Conservation (phyloP, 23 red algal species). For the Gracilariopsis chorda region DNA sequence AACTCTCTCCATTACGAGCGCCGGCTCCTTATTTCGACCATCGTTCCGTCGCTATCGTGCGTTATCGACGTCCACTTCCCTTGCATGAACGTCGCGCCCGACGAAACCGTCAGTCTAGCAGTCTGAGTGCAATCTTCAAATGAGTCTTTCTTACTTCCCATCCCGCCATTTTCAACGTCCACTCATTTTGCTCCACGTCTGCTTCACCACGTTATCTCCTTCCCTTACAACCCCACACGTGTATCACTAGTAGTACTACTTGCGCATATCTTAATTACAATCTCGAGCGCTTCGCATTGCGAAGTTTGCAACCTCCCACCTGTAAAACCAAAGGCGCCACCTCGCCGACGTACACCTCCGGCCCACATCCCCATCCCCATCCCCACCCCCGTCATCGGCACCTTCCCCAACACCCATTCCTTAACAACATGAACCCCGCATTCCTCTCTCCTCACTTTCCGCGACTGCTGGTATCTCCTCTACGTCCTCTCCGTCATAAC, state of each 20-base stretch:
- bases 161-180: background rate
- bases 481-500: background rate
- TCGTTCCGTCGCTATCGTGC: conserved; percentile 34
- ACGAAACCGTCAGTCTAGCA: conserved; percentile 44
- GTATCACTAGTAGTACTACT: background rate
- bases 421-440: background rate
- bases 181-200: background rate
- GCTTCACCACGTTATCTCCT: background rate
- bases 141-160: background rate
- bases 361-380: background rate
- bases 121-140: conserved; percentile 55
- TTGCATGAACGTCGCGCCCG: background rate
- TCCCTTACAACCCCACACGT: background rate
- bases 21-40: conserved; percentile 16
- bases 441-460: background rate
- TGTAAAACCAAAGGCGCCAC: background rate
- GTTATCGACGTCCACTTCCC: conserved; percentile 36
- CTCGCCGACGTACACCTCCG: background rate
- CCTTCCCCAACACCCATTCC: background rate
- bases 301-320: no score
- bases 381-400: background rate
- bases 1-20: background rate
- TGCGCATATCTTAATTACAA: background rate
- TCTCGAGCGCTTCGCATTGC: background rate
- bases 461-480: conserved; percentile 5